A percentile compares a stretch with the other conserved stretches of the same genome.
These are phyloP conservation scores for Microthyrium microscopicum DNA, from an alignment of 2,329 filamentous ascomycete species.

Conservation along the genomic window DNA sequence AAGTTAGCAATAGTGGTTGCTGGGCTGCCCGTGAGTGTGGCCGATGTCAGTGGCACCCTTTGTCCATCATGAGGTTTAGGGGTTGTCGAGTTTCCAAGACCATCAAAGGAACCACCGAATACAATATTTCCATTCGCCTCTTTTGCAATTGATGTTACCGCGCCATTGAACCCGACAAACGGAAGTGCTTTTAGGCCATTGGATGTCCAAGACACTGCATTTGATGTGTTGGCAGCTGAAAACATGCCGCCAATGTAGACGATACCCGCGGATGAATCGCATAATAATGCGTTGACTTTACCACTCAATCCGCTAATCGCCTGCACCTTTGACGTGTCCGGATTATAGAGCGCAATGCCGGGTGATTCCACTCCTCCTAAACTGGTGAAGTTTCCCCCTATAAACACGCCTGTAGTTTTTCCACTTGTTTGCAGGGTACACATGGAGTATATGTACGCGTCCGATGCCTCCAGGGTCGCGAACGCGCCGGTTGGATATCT, in stretches of 20 bases:
- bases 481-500: slow-evolving; percentile 77
- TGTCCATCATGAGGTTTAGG: slow-evolving; percentile 55
- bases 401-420: slow-evolving; percentile 53
- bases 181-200: slow-evolving; percentile 61
- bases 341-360: slow-evolving; percentile 68
- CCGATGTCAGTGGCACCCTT: slow-evolving; percentile 68
- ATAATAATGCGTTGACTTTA: slow-evolving; percentile 65
- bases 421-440: slow-evolving; percentile 55
- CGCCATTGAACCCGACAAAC: slow-evolving; percentile 89
- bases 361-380: slow-evolving; percentile 59
- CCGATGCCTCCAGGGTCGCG: slow-evolving; percentile 53
- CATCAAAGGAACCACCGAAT: slow-evolving; percentile 82
- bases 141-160: slow-evolving; percentile 71
- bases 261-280: slow-evolving; percentile 58
- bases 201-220: slow-evolving; percentile 69
- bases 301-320: slow-evolving; percentile 70
- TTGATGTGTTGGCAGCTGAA: slow-evolving; percentile 61
- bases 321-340: slow-evolving; percentile 50
- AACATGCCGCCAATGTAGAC: slow-evolving; percentile 89
- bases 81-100: slow-evolving; percentile 62
- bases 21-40: slow-evolving; percentile 51
- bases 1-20: slow-evolving; percentile 48
- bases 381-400: slow-evolving; percentile 93
- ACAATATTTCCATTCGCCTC: slow-evolving; percentile 69
- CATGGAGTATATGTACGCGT: slow-evolving; percentile 78